Percentiles rank a stretch among this genome's conserved stretches.
These are phyloP conservation scores for Fragaria vesca DNA, from an alignment of 306 rosid genomes.

Conservation along the genomic window DNA sequence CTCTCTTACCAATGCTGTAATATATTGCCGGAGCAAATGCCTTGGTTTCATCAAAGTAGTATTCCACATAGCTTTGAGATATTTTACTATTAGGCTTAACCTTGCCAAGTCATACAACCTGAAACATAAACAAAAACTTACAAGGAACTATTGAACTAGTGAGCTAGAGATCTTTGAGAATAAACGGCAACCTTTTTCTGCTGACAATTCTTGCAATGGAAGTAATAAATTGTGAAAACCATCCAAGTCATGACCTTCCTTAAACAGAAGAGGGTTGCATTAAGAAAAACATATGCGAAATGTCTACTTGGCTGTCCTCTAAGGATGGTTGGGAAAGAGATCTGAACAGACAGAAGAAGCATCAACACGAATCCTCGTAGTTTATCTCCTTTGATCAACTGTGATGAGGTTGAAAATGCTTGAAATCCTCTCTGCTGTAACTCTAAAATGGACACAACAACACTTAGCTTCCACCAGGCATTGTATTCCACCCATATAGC, in stretches of 20 bases:
- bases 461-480: slow-evolving; percentile 12
- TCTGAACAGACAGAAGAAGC: not conserved
- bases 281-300: not conserved
- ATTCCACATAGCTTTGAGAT: too few species aligned
- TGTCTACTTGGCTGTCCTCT: not conserved
- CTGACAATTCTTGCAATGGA: slow-evolving; percentile 16
- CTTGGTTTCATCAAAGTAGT: too few species aligned
- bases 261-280: not conserved
- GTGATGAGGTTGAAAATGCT: slow-evolving; percentile 1
- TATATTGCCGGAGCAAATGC: too few species aligned
- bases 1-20: too few species aligned
- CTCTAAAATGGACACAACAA: slow-evolving; percentile 2
- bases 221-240: slow-evolving; percentile 7
- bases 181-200: not conserved
- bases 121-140: not conserved
- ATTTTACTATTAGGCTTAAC: not conserved
- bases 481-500: not conserved
- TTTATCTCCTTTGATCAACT: slow-evolving; percentile 4
- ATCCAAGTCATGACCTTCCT: slow-evolving; percentile 1
- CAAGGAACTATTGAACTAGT: not conserved
- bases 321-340: not conserved
- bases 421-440: not conserved
- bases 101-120: not conserved
- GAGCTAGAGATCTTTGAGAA: not conserved
- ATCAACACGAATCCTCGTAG: not conserved